A percentile compares a stretch with the other conserved stretches of the same genome.
phyloP scores from a whole-genome alignment of 1,284 basidiomycete genomes.

The Rhodotorula sp. region DNA sequence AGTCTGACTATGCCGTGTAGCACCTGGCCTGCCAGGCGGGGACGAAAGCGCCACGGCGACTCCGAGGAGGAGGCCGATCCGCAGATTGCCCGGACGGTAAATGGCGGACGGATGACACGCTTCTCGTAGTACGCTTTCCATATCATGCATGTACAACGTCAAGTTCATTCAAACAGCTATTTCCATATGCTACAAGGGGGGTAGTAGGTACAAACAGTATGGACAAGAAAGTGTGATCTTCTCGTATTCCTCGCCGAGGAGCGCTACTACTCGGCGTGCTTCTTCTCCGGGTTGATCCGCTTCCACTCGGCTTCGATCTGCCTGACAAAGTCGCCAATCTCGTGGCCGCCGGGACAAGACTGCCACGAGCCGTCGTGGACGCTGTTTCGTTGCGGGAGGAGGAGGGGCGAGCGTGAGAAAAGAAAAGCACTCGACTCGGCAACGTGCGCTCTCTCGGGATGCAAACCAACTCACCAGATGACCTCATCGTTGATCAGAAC shows the following conservation, averaged over 20 bases:
- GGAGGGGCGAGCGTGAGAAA: not conserved
- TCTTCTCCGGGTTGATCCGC: slow-evolving; percentile 3
- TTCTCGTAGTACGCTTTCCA: no score
- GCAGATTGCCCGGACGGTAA: not conserved
- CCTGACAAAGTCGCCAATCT: slow-evolving; percentile 29
- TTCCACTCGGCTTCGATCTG: slow-evolving; percentile 8
- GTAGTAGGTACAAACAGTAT: not conserved
- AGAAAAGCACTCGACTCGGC: not conserved
- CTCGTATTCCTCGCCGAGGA: no score
- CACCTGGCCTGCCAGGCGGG: not conserved
- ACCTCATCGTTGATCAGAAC: slow-evolving; percentile 34
- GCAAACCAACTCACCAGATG: slow-evolving; percentile 19
- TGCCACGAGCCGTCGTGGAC: slow-evolving; percentile 35
- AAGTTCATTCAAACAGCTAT: no score
- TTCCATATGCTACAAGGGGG: no score
- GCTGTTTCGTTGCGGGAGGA: not conserved
- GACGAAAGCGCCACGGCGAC: slow-evolving; percentile 1
- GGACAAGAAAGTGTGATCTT: not conserved
- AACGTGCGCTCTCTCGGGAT: not conserved
- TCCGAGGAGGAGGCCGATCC: not conserved
- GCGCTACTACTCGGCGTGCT: no score
- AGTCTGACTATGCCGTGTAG: not conserved
- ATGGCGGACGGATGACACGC: no score
- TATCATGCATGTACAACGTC: no score
- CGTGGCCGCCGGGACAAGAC: slow-evolving; percentile 30